phyloP scores from a whole-genome alignment of 2,329 filamentous ascomycete species.

The Cytospora mali region DNA sequence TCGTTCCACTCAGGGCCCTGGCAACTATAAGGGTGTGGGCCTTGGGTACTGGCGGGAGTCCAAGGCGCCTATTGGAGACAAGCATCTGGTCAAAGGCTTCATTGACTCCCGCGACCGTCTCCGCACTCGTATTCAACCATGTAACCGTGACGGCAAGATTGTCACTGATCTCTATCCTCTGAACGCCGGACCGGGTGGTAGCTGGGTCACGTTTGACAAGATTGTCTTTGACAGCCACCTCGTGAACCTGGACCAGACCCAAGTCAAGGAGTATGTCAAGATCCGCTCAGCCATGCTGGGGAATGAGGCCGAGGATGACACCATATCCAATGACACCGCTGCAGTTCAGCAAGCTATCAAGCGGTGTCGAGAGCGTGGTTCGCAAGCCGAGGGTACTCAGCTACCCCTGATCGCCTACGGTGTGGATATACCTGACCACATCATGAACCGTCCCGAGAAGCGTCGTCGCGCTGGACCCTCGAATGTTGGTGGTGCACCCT shows the following conservation, averaged over 20 bases:
- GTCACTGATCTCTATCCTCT: conserved; percentile 51
- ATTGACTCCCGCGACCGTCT: conserved; percentile 64
- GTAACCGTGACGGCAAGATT: conserved; percentile 50
- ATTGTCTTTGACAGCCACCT: conserved; percentile 62
- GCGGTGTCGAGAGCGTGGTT: conserved; percentile 44
- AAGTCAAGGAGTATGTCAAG: conserved; percentile 66
- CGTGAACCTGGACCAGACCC: conserved; percentile 55
- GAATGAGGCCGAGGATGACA: conserved; percentile 44
- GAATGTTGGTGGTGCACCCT: conserved; percentile 8
- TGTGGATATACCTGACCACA: conserved; percentile 49
- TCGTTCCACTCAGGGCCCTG: conserved; percentile 35
- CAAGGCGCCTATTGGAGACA: conserved; percentile 49
- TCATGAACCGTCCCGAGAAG: conserved; percentile 46
- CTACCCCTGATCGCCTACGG: conserved; percentile 55
- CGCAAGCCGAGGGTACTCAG: conserved; percentile 46
- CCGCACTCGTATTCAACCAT: conserved; percentile 58
- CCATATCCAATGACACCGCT: conserved; percentile 42
- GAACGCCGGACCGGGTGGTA: conserved; percentile 61
- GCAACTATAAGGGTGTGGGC: conserved; percentile 49
- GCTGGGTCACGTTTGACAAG: conserved; percentile 66
- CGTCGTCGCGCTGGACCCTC: conserved; percentile 46
- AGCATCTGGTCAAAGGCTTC: conserved; percentile 64
- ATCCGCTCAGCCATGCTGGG: conserved; percentile 45
- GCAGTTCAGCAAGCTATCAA: conserved; percentile 52
- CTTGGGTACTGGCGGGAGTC: conserved; percentile 66